Evolutionary conservation across 1,139 yeast genomes (phyloP).

Genomic region (Taphrina pruni): DNA sequence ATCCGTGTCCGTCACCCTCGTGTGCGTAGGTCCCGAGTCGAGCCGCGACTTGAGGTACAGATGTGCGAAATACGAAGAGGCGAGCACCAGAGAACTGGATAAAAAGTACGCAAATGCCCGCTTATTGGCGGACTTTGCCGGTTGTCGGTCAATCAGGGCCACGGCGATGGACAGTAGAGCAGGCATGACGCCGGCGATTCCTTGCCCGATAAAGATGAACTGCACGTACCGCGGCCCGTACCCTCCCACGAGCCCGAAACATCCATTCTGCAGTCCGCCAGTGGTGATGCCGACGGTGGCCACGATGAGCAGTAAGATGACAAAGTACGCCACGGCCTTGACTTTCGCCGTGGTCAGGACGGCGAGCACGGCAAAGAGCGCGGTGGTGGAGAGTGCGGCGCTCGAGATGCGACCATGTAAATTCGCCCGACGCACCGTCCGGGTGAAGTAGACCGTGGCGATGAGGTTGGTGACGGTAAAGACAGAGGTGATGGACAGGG

Average conservation of each 20-base stretch:
- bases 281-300: constrained; percentile 59
- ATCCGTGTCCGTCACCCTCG: too few relatives aligned
- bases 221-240: constrained; percentile 28
- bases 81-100: constrained; percentile 30
- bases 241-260: constrained; percentile 24
- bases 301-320: constrained; percentile 54
- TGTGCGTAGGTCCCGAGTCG: constrained; percentile 2
- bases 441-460: constrained; percentile 69
- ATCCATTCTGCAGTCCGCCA: constrained; percentile 82
- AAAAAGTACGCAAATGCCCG: constrained; percentile 34
- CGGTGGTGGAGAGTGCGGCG: constrained; percentile 58
- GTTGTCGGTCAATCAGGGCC: constrained; percentile 2
- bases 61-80: constrained; percentile 37
- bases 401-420: constrained; percentile 67
- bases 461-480: constrained; percentile 74
- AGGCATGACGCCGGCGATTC: constrained; percentile 37
- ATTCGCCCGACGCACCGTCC: constrained; percentile 67
- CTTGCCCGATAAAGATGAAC: constrained; percentile 36
- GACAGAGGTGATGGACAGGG: constrained; percentile 72
- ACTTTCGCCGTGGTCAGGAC: constrained; percentile 53
- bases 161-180: constrained; percentile 36
- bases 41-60: constrained; percentile 39
- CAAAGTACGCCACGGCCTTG: constrained; percentile 59
- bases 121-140: constrained; percentile 14
- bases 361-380: constrained; percentile 59